Base-by-base conservation (phyloP, 352 stramenopile genomes). In the Phytophthora pseudosyringae region DNA sequence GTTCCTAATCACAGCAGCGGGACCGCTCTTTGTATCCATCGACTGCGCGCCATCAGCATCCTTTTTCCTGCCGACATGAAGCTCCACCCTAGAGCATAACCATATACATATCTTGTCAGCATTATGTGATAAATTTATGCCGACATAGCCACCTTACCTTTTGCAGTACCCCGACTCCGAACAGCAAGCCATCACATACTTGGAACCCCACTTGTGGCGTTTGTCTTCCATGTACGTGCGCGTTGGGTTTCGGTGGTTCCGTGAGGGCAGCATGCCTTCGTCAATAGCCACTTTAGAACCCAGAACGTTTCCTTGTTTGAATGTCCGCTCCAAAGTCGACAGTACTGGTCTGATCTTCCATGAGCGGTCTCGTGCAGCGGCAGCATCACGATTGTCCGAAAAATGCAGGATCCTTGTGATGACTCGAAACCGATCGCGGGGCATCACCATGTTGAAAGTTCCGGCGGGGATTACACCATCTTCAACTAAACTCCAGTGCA, bases 131-230 rank as follows among this genome's bases (percentile, higher is more conserved):
- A 4, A 21, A 9, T 43, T 4, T 7, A 43, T 18, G 8, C 5
- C 8, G 13, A 21, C 15, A 25, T 10, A 26, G 55, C 56, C 35
- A 49, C 44, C 32, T 31, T 44, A 71, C 52, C 50, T 46, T 28
- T 61, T 58, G 45, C 64, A 72, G 38, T 67, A 67, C 1, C 44
- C 64, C 3, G 36, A 58, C 1, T 49, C n/a, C 3, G 38, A 44
- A 33, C 64, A 63, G 36, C 57, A 67, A 1, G 47, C n/a, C 57
- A 72, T 54, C 10, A 64, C 63, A 11, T 58, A 53, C 38, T 59
- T 49, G 21, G 38, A 49, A 2, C 26, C 50, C 50, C 36, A 48
- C 9, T 35, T 33, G 12, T 50, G 43, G 21, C 25, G 43, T 4
- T 36, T 50, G 25, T 35, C 43, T n/a, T 50, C 36, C 43, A 50